Evolutionary conservation across 768 basidiomycete genomes (phyloP).

Genomic region (Lentinula boryana): DNA sequence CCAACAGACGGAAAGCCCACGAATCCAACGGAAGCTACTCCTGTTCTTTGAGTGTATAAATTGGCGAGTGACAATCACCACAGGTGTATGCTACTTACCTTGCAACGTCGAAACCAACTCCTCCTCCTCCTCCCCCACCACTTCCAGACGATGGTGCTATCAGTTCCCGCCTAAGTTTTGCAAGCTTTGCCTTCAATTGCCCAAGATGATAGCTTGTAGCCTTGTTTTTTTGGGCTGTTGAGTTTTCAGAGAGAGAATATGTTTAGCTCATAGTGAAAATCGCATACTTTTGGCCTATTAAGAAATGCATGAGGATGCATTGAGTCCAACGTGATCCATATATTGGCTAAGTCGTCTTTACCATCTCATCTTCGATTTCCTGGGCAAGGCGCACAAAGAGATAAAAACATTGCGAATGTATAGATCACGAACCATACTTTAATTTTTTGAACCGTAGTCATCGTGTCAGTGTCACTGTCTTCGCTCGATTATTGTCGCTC

Average conservation of each 20-base stretch:
- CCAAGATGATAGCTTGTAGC: constrained; percentile 95
- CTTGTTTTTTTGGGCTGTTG: constrained; percentile 87
- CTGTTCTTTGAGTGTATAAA: constrained; percentile 50
- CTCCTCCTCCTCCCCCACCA: constrained; percentile 81
- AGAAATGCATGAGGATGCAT: constrained; percentile 2
- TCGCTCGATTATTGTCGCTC: background rate
- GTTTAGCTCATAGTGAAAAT: background rate
- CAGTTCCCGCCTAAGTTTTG: constrained; percentile 92
- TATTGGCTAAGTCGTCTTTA: constrained; percentile 28
- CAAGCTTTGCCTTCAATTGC: constrained; percentile 96
- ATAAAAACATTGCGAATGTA: constrained; percentile 14
- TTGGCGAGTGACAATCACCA: background rate
- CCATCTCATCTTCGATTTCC: constrained; percentile 99
- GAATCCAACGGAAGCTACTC: constrained; percentile 95
- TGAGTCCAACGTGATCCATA: background rate
- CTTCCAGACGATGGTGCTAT: constrained; percentile 71
- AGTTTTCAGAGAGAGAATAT: background rate
- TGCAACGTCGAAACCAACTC: constrained; percentile 96
- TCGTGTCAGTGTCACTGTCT: constrained; percentile 22
- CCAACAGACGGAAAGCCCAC: constrained; percentile 92
- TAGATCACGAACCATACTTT: constrained; percentile 43
- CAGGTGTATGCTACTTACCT: constrained; percentile 23
- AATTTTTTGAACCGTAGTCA: constrained; percentile 91
- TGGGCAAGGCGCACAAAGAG: constrained; percentile 19
- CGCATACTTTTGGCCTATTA: constrained; percentile 73